Evolutionary conservation across 257 asterid species (phyloP).

Genomic region (Mentha longifolia): DNA sequence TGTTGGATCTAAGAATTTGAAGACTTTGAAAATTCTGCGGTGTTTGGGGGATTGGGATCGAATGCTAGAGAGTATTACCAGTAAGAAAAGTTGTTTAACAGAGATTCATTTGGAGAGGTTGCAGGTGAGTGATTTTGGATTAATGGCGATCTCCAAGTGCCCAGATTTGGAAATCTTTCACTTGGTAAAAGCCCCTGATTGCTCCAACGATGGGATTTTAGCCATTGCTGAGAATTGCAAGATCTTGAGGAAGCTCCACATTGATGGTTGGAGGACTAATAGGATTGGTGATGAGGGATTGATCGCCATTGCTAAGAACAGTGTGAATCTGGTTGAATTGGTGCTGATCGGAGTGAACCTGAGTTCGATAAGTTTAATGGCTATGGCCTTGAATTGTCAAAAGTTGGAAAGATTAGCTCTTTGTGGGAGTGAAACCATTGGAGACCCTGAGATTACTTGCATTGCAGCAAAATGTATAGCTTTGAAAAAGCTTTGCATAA

Average conservation of each 20-base stretch:
- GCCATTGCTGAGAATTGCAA: constrained; percentile 74
- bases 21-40: constrained; percentile 62
- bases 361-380: constrained; percentile 60
- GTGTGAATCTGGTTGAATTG: constrained; percentile 68
- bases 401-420: constrained; percentile 84
- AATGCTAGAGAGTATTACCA: constrained; percentile 53
- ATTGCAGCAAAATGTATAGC: constrained; percentile 67
- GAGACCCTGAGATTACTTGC: constrained; percentile 76
- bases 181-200: constrained; percentile 75
- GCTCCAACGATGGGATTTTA: constrained; percentile 66
- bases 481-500: constrained; percentile 80
- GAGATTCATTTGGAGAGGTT: constrained; percentile 86
- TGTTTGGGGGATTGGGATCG: constrained; percentile 90
- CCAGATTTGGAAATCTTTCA: constrained; percentile 70
- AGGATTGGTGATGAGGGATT: constrained; percentile 82
- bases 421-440: constrained; percentile 85
- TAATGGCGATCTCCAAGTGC: constrained; percentile 61
- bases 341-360: constrained; percentile 88
- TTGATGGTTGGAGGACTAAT: constrained; percentile 89
- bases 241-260: constrained; percentile 83
- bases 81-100: constrained; percentile 47
- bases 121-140: constrained; percentile 75
- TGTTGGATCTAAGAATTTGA: constrained; percentile 62
- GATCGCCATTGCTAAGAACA: constrained; percentile 65
- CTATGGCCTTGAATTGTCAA: constrained; percentile 66